Conservation (phyloP, 257 asterid genomes). For the Rauvolfia tetraphylla region DNA sequence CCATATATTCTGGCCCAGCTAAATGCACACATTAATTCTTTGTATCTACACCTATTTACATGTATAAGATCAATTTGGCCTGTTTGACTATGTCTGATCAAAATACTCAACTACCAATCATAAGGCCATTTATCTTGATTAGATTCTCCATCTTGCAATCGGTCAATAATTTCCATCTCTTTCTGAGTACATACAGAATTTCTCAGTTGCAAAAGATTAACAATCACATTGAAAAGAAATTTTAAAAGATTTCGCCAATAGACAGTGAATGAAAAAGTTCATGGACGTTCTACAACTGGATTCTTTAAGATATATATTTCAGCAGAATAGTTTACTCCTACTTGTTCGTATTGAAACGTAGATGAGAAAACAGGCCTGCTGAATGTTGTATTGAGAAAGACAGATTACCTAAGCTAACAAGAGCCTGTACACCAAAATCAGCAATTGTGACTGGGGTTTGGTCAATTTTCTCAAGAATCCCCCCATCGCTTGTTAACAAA, state of each 20-base stretch:
- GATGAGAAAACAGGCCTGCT: neutral
- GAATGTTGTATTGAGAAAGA: neutral
- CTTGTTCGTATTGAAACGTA: neutral
- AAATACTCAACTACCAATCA: neutral
- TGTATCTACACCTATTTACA: too few species aligned
- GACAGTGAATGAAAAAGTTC: too few species aligned
- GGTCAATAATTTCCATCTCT: neutral
- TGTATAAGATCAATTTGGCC: neutral
- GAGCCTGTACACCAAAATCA: constrained; percentile 97
- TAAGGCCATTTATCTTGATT: neutral
- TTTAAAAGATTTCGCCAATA: neutral
- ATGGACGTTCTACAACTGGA: neutral
- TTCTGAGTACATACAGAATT: neutral
- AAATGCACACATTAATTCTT: neutral
- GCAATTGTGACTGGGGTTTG: constrained; percentile 92
- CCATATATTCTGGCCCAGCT: neutral
- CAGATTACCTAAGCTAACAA: constrained; percentile 75
- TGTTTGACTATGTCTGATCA: neutral
- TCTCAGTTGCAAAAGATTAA: neutral
- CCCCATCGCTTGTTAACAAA: constrained; percentile 54
- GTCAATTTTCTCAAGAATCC: constrained; percentile 61
- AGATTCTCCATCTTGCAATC: neutral
- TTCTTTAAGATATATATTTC: neutral
- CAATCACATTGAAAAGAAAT: neutral
- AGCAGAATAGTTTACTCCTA: neutral